These are phyloP conservation scores for Candida easanensis DNA, from an alignment of 805 yeast species.

Conservation along the genomic window DNA sequence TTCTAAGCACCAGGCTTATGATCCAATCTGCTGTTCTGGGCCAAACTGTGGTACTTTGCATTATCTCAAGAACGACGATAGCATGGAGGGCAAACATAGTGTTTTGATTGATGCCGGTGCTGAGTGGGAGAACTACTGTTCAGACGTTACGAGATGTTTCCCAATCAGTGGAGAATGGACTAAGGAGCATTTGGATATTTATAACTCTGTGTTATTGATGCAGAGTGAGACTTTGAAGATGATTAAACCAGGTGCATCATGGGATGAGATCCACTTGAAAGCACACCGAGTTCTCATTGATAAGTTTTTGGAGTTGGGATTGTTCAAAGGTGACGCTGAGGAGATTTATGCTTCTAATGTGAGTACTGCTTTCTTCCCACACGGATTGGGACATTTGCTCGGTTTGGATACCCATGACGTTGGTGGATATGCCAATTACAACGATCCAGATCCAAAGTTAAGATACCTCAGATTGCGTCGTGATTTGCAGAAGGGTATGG, in stretches of 20 bases:
- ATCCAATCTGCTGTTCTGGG: conserved; percentile 95
- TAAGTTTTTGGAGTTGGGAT: conserved; percentile 69
- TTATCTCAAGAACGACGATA: conserved; percentile 78
- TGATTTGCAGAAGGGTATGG: conserved; percentile 69
- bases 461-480: conserved; percentile 81
- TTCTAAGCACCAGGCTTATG: conserved; percentile 83
- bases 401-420: conserved; percentile 98
- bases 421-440: conserved; percentile 83
- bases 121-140: conserved; percentile 90
- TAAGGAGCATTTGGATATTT: conserved; percentile 79
- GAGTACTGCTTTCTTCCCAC: conserved; percentile 85
- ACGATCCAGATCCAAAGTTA: conserved; percentile 76
- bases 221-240: conserved; percentile 66
- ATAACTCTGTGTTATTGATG: conserved; percentile 79
- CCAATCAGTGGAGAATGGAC: conserved; percentile 91
- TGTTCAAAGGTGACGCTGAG: conserved; percentile 59
- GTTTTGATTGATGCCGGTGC: conserved; percentile 95
- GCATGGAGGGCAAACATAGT: conserved; percentile 54
- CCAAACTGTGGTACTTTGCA: conserved; percentile 89
- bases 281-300: conserved; percentile 78
- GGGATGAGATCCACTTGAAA: conserved; percentile 82
- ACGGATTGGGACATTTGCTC: conserved; percentile 89
- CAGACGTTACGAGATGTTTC: conserved; percentile 94
- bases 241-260: conserved; percentile 76
- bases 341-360: conserved; percentile 71